Base-by-base conservation (phyloP, 2,329 filamentous ascomycete genomes). In the Chaetomiaceae sp. region DNA sequence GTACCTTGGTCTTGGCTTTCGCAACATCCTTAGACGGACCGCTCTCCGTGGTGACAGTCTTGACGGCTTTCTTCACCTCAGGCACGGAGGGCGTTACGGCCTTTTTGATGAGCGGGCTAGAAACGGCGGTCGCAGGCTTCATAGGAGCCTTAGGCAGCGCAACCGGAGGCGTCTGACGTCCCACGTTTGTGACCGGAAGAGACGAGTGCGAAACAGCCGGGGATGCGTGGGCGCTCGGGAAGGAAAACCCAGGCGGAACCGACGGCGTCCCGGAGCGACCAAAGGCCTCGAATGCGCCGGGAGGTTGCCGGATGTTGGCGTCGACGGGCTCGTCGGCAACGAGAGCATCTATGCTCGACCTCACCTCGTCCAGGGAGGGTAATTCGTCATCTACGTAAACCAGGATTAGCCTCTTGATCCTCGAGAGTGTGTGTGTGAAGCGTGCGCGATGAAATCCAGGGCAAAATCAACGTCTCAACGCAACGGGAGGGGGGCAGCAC, bases 341-440 rank as follows among this genome's bases (percentile, higher is more conserved):
- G 4, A 89, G 71, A 3, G 83, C 83, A 65, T 88, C 85, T 37
- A 89, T 81, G n/a, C 80, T 84, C 39, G 75, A 75, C 3, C 75
- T 77, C 12, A 78, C 83, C 59, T 85, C 83, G 57, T 84, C 82
- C 42, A 85, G 72, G 11, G 77, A 79, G 54, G 75, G 73, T n/a
- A 82, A 68, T 46, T 82, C 79, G 64, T 87, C 83, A 69, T 86
- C 84, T 88, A 71, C 61, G 48, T 53, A 63, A 65, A 65, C 31
- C 40, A 34, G 63, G 55, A 63, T 80, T 71, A 80, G 75, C 73
- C 65, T 64, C 63, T 62, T 59, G 37, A 34, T 33, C 39, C 9
- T 19, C 23, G 27, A n/a, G 42, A 20, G 20, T 37, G 29, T 25
- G 20, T 11, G 12, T 19, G 34, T 45, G 29, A 53, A 38, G 17